A percentile compares a stretch with the other conserved stretches of the same genome.
phyloP scores from a whole-genome alignment of 805 yeast species.

The Maudiozyma bulderi region DNA sequence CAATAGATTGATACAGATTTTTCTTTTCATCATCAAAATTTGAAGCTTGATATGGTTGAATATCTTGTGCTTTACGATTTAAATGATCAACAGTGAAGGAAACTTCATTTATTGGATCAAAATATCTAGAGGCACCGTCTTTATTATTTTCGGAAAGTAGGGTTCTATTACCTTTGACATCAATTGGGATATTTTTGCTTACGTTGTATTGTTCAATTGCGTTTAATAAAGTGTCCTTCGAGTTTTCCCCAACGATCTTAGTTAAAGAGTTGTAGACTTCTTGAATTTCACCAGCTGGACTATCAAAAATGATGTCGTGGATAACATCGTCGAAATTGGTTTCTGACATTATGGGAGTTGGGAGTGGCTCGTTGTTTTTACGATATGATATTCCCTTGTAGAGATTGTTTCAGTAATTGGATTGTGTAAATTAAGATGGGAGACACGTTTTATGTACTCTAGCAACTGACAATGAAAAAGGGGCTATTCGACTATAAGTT shows the following conservation, averaged over 20 bases:
- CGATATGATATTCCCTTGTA: not conserved
- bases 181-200: constrained; percentile 26
- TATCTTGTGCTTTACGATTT: constrained; percentile 39
- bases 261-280: constrained; percentile 34
- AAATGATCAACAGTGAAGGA: constrained; percentile 53
- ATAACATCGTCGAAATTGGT: constrained; percentile 20
- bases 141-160: constrained; percentile 43
- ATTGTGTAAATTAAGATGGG: too few species aligned
- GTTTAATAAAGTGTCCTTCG: constrained; percentile 27
- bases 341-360: constrained; percentile 8
- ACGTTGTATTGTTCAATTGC: constrained; percentile 35
- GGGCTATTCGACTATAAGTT: not conserved
- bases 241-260: constrained; percentile 33
- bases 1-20: constrained; percentile 13
- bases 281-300: constrained; percentile 29
- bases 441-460: too few species aligned
- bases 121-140: constrained; percentile 39
- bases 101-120: constrained; percentile 41
- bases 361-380: not conserved
- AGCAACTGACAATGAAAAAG: not conserved
- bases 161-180: constrained; percentile 27
- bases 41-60: constrained; percentile 30
- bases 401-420: not conserved
- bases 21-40: constrained; percentile 13
- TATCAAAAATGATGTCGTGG: constrained; percentile 20